These are phyloP conservation scores for Niebla homalea DNA, from an alignment of 495 filamentous ascomycete species.

Conservation along the genomic window DNA sequence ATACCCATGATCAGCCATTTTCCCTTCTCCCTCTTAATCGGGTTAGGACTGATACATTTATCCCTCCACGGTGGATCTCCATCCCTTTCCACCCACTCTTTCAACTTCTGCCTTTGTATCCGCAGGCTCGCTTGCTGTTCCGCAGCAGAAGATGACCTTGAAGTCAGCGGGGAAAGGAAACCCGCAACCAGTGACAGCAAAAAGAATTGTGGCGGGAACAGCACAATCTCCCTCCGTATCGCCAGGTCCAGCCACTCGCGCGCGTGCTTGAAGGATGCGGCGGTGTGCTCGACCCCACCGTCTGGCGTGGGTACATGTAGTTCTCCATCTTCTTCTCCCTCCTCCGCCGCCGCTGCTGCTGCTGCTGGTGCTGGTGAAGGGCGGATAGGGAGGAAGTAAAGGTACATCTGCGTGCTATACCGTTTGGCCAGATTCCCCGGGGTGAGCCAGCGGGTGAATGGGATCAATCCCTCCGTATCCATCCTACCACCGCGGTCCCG, in stretches of 20 bases:
- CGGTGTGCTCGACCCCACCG: conserved; percentile 73
- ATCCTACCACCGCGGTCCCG: conserved; percentile 42
- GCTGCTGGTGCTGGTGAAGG: conserved; percentile 7
- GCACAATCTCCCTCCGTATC: conserved; percentile 50
- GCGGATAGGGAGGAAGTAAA: conserved; percentile 76
- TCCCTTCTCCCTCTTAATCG: conserved; percentile 35
- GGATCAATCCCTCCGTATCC: conserved; percentile 58
- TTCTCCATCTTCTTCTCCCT: conserved; percentile 7
- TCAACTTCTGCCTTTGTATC: conserved; percentile 40
- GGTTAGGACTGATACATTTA: conserved; percentile 62
- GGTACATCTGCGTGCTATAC: conserved; percentile 90
- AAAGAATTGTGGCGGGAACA: conserved; percentile 85
- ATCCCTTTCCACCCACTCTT: conserved; percentile 42
- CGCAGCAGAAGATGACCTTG: conserved; percentile 3
- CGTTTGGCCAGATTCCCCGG: conserved; percentile 56
- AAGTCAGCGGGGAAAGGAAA: conserved; percentile 39
- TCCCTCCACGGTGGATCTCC: conserved; percentile 55
- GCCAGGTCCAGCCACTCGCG: conserved; percentile 54
- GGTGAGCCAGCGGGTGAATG: conserved; percentile 88
- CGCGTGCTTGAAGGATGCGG: conserved; percentile 61
- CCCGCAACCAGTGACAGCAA: conserved; percentile 53
- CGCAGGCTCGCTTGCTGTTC: conserved; percentile 32
- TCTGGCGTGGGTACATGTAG: conserved; percentile 56
- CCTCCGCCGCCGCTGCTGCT: conserved; percentile 14
- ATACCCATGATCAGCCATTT: conserved; percentile 50